A percentile compares a stretch with the other conserved stretches of the same genome.
These are phyloP conservation scores for Citrus glauca DNA, from an alignment of 345 rosid genomes.

Conservation along the genomic window DNA sequence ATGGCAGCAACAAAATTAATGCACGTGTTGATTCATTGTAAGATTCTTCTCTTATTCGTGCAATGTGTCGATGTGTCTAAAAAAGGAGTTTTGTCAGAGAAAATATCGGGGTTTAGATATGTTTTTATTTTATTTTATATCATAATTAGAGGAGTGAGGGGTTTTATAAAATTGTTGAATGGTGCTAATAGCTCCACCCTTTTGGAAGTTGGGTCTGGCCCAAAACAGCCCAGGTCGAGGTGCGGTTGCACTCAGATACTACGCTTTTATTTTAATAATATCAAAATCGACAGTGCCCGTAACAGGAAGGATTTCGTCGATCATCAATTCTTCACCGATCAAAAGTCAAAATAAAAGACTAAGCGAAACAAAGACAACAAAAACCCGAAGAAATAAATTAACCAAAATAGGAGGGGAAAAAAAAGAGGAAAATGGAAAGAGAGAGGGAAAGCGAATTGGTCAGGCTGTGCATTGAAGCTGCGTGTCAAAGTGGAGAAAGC, in stretches of 20 bases:
- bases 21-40: no score
- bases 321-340: not conserved
- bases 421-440: conserved; percentile 14
- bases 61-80: no score
- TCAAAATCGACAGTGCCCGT: not conserved
- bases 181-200: no score
- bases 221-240: not conserved
- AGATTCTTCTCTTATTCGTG: no score
- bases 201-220: not conserved
- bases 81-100: no score
- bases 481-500: conserved; percentile 57
- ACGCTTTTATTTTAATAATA: not conserved
- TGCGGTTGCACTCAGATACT: not conserved
- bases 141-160: no score
- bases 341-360: not conserved
- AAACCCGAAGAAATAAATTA: not conserved
- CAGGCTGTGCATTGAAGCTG: conserved; percentile 67
- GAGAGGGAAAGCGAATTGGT: conserved; percentile 48
- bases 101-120: no score
- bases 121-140: no score
- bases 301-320: not conserved
- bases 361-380: conserved; percentile 4
- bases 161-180: no score
- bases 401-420: not conserved
- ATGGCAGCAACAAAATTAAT: no score